These are phyloP conservation scores for Psilocybe tampanensis DNA, from an alignment of 768 basidiomycete genomes.

Conservation along the genomic window DNA sequence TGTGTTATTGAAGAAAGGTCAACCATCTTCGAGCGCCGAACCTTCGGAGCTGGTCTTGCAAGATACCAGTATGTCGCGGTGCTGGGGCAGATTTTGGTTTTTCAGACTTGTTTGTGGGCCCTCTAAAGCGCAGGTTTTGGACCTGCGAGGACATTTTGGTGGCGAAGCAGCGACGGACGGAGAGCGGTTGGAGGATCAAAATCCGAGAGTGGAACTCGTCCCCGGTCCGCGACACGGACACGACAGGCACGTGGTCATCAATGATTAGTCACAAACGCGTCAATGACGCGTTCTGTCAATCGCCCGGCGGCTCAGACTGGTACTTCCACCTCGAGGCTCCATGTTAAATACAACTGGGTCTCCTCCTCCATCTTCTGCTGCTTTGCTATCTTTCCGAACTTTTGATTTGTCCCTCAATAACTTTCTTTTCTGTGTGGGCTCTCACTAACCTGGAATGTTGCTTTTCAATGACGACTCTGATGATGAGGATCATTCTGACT, in stretches of 20 bases:
- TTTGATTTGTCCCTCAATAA: too few relatives aligned
- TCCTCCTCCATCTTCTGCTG: too few relatives aligned
- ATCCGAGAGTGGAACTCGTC: not conserved
- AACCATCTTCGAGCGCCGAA: slow-evolving; percentile 25
- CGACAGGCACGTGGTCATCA: slow-evolving; percentile 9
- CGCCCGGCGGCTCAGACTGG: not conserved
- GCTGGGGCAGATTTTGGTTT: slow-evolving; percentile 31
- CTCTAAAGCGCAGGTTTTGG: slow-evolving; percentile 55
- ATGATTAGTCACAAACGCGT: slow-evolving; percentile 12
- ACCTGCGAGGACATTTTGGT: slow-evolving; percentile 32
- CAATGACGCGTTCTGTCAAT: not conserved
- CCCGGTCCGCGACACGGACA: too few relatives aligned
- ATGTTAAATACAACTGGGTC: too few relatives aligned
- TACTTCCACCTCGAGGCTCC: too few relatives aligned
- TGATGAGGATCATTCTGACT: too few relatives aligned
- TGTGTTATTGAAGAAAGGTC: not conserved
- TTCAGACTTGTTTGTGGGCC: slow-evolving; percentile 32
- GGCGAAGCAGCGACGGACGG: slow-evolving; percentile 7
- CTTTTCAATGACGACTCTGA: not conserved
- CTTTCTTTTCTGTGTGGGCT: too few relatives aligned
- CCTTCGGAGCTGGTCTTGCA: slow-evolving; percentile 84
- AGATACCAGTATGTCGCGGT: slow-evolving; percentile 61
- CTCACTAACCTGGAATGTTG: too few relatives aligned
- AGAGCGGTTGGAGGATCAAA: slow-evolving; percentile 3
- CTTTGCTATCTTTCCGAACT: too few relatives aligned